A percentile compares a stretch with the other conserved stretches of the same genome.
phyloP scores from a whole-genome alignment of 345 rosid genomes.

The Stellera chamaejasme region DNA sequence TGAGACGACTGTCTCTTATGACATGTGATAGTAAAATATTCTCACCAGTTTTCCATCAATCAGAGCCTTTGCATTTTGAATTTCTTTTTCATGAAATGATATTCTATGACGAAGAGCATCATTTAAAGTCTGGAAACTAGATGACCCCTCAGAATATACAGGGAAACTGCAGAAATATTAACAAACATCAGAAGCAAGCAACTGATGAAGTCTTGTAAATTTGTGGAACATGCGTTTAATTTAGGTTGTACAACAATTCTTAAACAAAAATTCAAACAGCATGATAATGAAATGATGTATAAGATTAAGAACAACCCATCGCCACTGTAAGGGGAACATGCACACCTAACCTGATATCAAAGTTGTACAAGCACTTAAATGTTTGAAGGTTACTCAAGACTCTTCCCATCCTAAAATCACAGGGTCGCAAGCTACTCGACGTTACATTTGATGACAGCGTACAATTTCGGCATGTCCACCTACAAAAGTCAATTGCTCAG shows the following conservation, averaged over 20 bases:
- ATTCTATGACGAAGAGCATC: slow-evolving; percentile 59
- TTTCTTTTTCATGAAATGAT: slow-evolving; percentile 48
- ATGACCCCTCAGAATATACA: slow-evolving; percentile 29
- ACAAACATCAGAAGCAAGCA: slow-evolving; percentile 7
- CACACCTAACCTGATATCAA: slow-evolving; percentile 49
- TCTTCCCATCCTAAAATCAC: slow-evolving; percentile 85
- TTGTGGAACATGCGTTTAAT: not conserved
- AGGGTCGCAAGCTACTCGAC: slow-evolving; percentile 63
- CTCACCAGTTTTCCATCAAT: slow-evolving; percentile 83
- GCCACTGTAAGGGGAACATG: not conserved
- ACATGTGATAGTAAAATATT: slow-evolving; percentile 3
- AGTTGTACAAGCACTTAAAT: slow-evolving; percentile 74
- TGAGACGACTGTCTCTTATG: not conserved
- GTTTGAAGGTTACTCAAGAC: slow-evolving; percentile 63
- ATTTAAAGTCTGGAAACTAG: slow-evolving; percentile 31
- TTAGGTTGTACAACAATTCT: not conserved
- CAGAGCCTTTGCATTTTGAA: slow-evolving; percentile 59
- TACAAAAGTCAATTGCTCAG: slow-evolving; percentile 17
- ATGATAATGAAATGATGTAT: not conserved
- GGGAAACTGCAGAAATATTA: slow-evolving; percentile 43
- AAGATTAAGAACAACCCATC: not conserved
- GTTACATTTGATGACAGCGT: slow-evolving; percentile 49
- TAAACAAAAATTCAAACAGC: not conserved
- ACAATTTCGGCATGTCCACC: slow-evolving; percentile 86
- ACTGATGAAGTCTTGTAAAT: not conserved